These are phyloP conservation scores for Pleurotus tuoliensis DNA, from an alignment of 768 basidiomycete species.

Conservation along the genomic window DNA sequence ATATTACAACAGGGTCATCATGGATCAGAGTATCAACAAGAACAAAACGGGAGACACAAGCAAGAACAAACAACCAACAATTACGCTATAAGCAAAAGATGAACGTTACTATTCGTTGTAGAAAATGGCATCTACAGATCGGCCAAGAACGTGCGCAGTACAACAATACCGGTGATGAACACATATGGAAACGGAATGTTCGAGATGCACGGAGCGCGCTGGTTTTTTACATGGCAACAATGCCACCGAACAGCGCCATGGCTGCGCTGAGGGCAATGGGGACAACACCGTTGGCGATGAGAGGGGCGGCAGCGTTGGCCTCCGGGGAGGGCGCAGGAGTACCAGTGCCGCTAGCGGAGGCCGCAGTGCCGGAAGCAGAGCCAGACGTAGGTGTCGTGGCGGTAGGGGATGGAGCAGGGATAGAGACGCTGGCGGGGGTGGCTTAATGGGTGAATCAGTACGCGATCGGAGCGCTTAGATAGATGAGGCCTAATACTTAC, in stretches of 20 bases:
- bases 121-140: neutral
- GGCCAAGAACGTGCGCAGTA: neutral
- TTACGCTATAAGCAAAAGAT: neutral
- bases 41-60: neutral
- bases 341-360: neutral
- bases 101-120: neutral
- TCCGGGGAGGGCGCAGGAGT: slow-evolving; percentile 2
- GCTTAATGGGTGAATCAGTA: neutral
- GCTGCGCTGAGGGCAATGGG: slow-evolving; percentile 1
- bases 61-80: neutral
- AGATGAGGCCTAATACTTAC: neutral
- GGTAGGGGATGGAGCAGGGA: slow-evolving; percentile 1
- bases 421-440: slow-evolving; percentile 1
- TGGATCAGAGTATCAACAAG: neutral
- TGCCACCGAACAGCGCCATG: slow-evolving; percentile 2
- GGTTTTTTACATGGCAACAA: slow-evolving; percentile 1
- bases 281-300: neutral
- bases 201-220: neutral
- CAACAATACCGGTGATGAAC: neutral
- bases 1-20: slow-evolving; percentile 1
- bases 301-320: neutral
- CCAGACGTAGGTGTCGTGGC: neutral
- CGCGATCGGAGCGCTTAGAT: neutral
- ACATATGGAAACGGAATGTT: neutral
- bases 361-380: neutral